Base-by-base conservation (phyloP, 257 asterid genomes). In the Ehretia macrophylla region DNA sequence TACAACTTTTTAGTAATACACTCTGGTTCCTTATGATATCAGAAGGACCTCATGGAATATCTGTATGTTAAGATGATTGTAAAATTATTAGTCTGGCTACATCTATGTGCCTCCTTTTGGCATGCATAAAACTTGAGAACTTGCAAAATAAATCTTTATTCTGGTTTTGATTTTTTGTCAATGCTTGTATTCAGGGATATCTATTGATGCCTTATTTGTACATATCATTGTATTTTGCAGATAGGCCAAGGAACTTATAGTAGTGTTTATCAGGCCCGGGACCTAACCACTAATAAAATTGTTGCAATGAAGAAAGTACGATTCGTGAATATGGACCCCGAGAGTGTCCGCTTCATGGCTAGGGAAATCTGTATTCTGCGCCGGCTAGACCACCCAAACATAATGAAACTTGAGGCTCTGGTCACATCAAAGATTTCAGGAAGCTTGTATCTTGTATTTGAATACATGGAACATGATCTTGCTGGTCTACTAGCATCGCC, bases 191-290 rank as follows among this genome's bases (percentile, higher is more conserved):
- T 27, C 35, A n/a, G 35, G 35, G 35, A 27, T 27, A 27, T 1
- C 35, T 27, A 27, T 27, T 27, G 3, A 6, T 27, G 35, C 35
- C 35, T 27, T 27, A 27, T 27, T 27, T 27, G 6, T 27, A 27
- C 3, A 27, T 27, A 27, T 27, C 35, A 27, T 27, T 27, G 10
- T 17, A 20, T 32, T 40, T 20, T 66, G 71, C 53, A 66, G 71
- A 58, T 66, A 58, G 71, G 71, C 52, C 71, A 66, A 58, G 71
- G 71, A 53, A 66, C 71, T 18, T 66, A 66, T 40, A 66, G 66
- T 19, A 66, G 56, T 51, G 71, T 66, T 42, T 66, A 66, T 49
- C 51, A 21, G 52, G 71, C 65, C 12, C 60, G 59, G 14, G 66
- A 66, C 49, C 71, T 66, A 10, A 55, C 42, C 20, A 51, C 50